phyloP scores from a whole-genome alignment of 108 stramenopile genomes.

The Nitzschia sp. region DNA sequence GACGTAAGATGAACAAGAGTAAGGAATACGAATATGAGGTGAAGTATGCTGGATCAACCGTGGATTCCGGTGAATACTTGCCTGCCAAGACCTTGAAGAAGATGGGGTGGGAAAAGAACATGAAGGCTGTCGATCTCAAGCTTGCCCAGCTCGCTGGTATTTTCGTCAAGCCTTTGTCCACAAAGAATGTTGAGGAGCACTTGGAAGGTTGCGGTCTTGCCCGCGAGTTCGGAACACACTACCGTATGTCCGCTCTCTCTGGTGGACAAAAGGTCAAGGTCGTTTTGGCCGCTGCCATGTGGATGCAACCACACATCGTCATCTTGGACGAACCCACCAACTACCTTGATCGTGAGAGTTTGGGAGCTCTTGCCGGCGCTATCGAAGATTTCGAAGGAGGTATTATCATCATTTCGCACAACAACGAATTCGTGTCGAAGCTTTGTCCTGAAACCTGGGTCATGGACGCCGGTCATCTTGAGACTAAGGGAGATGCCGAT shows the following conservation, averaged over 20 bases:
- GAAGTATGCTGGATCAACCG: conserved; percentile 85
- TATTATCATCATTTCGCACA: conserved; percentile 99
- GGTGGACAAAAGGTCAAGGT: conserved; percentile 99
- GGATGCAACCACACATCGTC: conserved; percentile 98
- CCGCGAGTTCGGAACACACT: conserved; percentile 97
- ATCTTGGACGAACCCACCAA: conserved; percentile 99
- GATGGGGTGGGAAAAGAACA: conserved; percentile 98
- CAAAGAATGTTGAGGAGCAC: conserved; percentile 98
- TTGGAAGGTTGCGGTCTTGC: conserved; percentile 97
- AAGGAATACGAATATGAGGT: conserved; percentile 99
- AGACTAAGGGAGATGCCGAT: conserved; percentile 98
- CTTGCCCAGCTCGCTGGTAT: conserved; percentile 95
- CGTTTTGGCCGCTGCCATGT: conserved; percentile 99
- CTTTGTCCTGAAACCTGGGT: conserved; percentile 99
- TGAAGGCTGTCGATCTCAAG: conserved; percentile 98
- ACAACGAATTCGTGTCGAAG: conserved; percentile 97
- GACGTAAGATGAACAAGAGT: conserved; percentile 93
- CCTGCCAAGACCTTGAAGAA: conserved; percentile 93
- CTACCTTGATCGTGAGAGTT: conserved; percentile 97
- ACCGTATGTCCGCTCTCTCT: conserved; percentile 97
- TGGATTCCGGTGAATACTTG: conserved; percentile 88
- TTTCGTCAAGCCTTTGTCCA: conserved; percentile 90
- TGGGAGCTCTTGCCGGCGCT: conserved; percentile 97
- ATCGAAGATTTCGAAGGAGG: conserved; percentile 98
- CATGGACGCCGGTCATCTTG: conserved; percentile 96